These are phyloP conservation scores for Dalbergia oliveri DNA, from an alignment of 306 rosid genomes.

Conservation along the genomic window DNA sequence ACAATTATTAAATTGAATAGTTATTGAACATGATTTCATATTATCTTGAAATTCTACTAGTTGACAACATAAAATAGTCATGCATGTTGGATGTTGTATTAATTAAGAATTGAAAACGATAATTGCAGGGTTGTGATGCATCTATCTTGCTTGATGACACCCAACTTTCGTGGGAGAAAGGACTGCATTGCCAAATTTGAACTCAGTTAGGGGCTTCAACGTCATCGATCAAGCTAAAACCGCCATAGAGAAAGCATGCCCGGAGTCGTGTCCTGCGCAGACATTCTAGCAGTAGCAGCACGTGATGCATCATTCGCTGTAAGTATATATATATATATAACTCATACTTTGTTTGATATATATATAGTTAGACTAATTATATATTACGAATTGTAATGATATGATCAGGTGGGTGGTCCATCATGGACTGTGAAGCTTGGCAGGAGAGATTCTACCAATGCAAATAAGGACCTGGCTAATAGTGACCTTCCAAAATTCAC, in stretches of 20 bases:
- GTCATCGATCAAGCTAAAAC: constrained; percentile 68
- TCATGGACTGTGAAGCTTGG: constrained; percentile 57
- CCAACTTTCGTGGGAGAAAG: constrained; percentile 50
- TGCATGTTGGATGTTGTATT: too few relatives aligned
- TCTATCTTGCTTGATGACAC: constrained; percentile 53
- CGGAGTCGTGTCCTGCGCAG: constrained; percentile 50
- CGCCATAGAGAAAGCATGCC: constrained; percentile 62
- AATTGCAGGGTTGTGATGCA: constrained; percentile 68
- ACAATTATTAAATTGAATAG: too few relatives aligned
- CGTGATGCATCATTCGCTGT: constrained; percentile 71
- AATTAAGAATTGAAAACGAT: too few relatives aligned
- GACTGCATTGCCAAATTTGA: constrained; percentile 40
- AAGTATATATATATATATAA: background rate
- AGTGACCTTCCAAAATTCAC: constrained; percentile 45
- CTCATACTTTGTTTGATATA: too few relatives aligned
- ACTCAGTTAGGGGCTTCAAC: constrained; percentile 56
- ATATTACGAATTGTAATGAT: background rate
- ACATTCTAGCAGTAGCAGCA: constrained; percentile 64
- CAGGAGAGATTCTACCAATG: constrained; percentile 52
- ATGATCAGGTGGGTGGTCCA: constrained; percentile 53
- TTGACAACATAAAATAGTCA: too few relatives aligned
- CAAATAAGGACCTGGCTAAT: constrained; percentile 41
- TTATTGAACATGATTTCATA: too few relatives aligned
- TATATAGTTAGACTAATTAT: background rate
- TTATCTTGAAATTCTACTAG: too few relatives aligned